Evolutionary conservation across 1,139 yeast genomes (phyloP).

Genomic region (Nakaseomyces nivariensis): DNA sequence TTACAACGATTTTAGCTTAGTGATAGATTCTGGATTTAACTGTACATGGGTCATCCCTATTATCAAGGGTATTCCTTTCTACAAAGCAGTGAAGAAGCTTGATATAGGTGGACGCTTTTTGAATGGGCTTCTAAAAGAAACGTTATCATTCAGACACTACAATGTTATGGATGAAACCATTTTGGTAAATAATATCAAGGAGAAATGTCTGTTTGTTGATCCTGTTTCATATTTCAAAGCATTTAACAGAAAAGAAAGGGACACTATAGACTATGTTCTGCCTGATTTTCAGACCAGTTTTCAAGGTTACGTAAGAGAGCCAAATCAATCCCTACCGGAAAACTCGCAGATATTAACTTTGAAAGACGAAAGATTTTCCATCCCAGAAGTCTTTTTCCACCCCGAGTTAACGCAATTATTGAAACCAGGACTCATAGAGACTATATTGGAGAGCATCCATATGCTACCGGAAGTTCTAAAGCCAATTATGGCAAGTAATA

Average conservation of each 20-base stretch:
- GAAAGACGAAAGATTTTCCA: constrained; percentile 74
- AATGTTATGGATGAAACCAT: constrained; percentile 89
- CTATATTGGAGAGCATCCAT: constrained; percentile 61
- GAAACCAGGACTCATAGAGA: constrained; percentile 62
- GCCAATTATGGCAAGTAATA: constrained; percentile 72
- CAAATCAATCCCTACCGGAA: constrained; percentile 29
- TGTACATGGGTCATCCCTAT: constrained; percentile 86
- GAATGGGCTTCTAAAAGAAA: constrained; percentile 73
- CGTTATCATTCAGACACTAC: constrained; percentile 83
- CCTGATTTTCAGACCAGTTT: constrained; percentile 82
- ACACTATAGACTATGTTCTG: constrained; percentile 57
- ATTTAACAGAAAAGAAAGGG: constrained; percentile 35
- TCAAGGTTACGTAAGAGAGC: constrained; percentile 50
- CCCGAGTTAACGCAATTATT: constrained; percentile 77
- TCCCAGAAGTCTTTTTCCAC: constrained; percentile 79
- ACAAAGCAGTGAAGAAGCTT: constrained; percentile 63
- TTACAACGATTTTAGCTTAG: constrained; percentile 57
- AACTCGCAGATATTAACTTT: constrained; percentile 61
- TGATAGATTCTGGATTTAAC: constrained; percentile 81
- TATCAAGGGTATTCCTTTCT: constrained; percentile 65
- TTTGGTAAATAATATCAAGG: constrained; percentile 77
- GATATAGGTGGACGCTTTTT: constrained; percentile 76
- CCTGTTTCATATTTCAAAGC: constrained; percentile 49
- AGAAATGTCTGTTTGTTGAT: constrained; percentile 67
- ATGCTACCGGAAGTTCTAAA: constrained; percentile 65